Conservation (phyloP, 768 basidiomycete genomes). For the Macrolepiota albuminosa region DNA sequence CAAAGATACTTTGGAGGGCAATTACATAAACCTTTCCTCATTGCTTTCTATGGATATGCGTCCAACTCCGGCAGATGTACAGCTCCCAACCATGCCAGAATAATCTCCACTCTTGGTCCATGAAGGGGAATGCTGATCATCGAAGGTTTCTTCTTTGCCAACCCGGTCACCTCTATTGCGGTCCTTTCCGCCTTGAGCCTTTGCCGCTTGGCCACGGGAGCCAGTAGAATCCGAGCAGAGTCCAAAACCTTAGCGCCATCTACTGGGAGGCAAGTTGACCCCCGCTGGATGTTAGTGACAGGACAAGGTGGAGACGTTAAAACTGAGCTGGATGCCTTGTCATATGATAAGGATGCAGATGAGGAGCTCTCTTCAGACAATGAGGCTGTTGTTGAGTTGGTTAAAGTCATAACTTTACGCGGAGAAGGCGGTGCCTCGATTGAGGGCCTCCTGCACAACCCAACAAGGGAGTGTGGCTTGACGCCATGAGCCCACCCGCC, state of each 20-base stretch:
- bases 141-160: constrained; percentile 55
- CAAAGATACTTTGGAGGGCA: background rate
- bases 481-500: constrained; percentile 68
- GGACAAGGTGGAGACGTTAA: background rate
- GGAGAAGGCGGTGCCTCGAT: constrained; percentile 9
- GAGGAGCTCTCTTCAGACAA: constrained; percentile 14
- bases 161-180: constrained; percentile 44
- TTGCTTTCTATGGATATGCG: constrained; percentile 10
- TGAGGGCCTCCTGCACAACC: constrained; percentile 15
- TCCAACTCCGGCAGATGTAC: constrained; percentile 78
- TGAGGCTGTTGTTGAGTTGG: constrained; percentile 2
- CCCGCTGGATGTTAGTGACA: constrained; percentile 9
- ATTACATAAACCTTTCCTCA: background rate
- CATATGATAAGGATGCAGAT: constrained; percentile 17
- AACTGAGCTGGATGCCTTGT: constrained; percentile 14
- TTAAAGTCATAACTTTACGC: constrained; percentile 3
- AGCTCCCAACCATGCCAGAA: constrained; percentile 82
- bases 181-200: constrained; percentile 51
- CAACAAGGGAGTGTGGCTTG: constrained; percentile 48
- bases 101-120: constrained; percentile 80
- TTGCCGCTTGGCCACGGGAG: constrained; percentile 64
- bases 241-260: constrained; percentile 58
- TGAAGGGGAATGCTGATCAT: constrained; percentile 81
- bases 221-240: constrained; percentile 65
- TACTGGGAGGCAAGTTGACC: constrained; percentile 14